phyloP scores from a whole-genome alignment of 192 early-diverging fungal genomes.

The Kickxella alabastrina region DNA sequence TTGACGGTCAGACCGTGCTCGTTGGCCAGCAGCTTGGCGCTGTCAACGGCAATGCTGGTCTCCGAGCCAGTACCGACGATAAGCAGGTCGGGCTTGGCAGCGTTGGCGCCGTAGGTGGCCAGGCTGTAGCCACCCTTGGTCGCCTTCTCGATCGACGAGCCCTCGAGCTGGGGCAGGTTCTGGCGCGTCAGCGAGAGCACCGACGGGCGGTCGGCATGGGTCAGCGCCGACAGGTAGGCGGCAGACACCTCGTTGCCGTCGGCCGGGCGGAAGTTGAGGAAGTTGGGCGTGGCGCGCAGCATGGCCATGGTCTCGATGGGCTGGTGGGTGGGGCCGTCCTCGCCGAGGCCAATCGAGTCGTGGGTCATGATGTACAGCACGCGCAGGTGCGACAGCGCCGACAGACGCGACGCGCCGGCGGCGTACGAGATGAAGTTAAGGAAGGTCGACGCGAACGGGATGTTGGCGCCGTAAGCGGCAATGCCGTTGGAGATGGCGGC shows the following conservation, averaged over 20 bases:
- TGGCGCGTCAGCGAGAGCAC: slow-evolving; percentile 89
- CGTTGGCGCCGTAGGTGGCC: slow-evolving; percentile 56
- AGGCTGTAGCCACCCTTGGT: slow-evolving; percentile 86
- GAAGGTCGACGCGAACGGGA: slow-evolving; percentile 88
- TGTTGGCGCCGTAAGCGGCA: slow-evolving; percentile 75
- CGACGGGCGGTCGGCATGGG: slow-evolving; percentile 65
- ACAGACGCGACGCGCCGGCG: slow-evolving; percentile 81
- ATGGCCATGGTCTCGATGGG: slow-evolving; percentile 91
- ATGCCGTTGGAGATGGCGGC: slow-evolving; percentile 89
- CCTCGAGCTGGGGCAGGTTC: slow-evolving; percentile 87
- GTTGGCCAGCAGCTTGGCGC: slow-evolving; percentile 69
- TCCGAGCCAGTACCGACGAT: slow-evolving; percentile 91
- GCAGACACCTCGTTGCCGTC: slow-evolving; percentile 94
- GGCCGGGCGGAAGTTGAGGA: slow-evolving; percentile 83
- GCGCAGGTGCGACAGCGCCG: slow-evolving; percentile 82
- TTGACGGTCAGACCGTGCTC: slow-evolving; percentile 58
- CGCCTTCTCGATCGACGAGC: slow-evolving; percentile 74
- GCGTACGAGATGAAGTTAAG: slow-evolving; percentile 88
- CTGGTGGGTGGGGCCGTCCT: slow-evolving; percentile 99
- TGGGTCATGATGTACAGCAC: slow-evolving; percentile 98
- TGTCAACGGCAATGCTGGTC: slow-evolving; percentile 79
- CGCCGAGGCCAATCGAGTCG: slow-evolving; percentile 97
- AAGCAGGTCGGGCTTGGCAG: slow-evolving; percentile 62
- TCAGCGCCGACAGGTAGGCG: slow-evolving; percentile 78
- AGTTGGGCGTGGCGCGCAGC: slow-evolving; percentile 87